phyloP scores from a whole-genome alignment of 1,139 yeast species.

The Geotrichum carabidarum region DNA sequence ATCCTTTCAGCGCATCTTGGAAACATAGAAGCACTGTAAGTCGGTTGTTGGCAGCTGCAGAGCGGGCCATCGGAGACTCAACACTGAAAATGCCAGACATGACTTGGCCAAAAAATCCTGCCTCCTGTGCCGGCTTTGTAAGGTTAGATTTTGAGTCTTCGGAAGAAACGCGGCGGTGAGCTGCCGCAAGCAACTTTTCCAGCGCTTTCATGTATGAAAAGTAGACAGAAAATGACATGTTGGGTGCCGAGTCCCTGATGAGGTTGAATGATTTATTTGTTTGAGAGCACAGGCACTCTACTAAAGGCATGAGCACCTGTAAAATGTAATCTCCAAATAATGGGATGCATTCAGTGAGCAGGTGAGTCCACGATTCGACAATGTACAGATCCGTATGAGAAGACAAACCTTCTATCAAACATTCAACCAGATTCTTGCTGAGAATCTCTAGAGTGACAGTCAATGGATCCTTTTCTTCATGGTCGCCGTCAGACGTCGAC shows the following conservation, averaged over 20 bases:
- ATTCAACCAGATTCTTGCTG: constrained; percentile 25
- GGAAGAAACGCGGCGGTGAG: constrained; percentile 52
- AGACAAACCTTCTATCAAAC: constrained; percentile 41
- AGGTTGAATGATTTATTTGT: constrained; percentile 40
- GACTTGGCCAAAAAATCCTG: constrained; percentile 67
- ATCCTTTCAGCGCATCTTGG: constrained; percentile 52
- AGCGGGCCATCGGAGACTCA: constrained; percentile 59
- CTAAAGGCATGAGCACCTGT: constrained; percentile 47
- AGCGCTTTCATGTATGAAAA: constrained; percentile 57
- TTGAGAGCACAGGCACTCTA: constrained; percentile 48
- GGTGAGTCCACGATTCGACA: constrained; percentile 46
- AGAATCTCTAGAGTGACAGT: constrained; percentile 14
- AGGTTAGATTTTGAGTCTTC: constrained; percentile 23
- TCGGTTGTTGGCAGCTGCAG: constrained; percentile 50
- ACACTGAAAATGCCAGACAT: constrained; percentile 83
- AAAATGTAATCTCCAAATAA: constrained; percentile 50
- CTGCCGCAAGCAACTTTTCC: constrained; percentile 55
- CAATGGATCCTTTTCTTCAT: constrained; percentile 11
- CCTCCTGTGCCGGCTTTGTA: constrained; percentile 33
- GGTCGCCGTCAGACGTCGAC: constrained; percentile 3
- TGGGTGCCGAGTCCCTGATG: constrained; percentile 25
- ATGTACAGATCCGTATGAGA: constrained; percentile 38
- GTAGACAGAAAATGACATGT: constrained; percentile 33
- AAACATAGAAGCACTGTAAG: constrained; percentile 57
- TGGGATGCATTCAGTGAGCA: constrained; percentile 45